These are phyloP conservation scores for Platanthera zijinensis DNA, from an alignment of 106 monocot genomes.

Conservation along the genomic window DNA sequence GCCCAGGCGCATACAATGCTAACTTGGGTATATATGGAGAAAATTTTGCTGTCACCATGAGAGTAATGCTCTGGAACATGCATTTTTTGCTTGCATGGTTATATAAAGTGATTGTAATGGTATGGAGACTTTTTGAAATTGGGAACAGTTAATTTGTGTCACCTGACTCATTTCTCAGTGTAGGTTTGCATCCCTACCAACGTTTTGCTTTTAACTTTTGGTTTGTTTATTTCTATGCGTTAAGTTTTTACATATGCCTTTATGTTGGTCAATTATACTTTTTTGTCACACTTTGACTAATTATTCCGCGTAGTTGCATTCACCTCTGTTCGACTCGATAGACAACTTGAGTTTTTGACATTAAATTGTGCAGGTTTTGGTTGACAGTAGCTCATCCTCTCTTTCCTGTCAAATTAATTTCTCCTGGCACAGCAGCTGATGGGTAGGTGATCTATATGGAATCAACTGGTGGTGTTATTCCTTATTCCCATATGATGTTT, in stretches of 20 bases:
- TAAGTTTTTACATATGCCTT: too few species aligned
- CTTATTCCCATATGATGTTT: background rate
- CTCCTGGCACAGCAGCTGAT: conserved; percentile 26
- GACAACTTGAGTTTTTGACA: background rate
- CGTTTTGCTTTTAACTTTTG: background rate
- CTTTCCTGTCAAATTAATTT: conserved; percentile 33
- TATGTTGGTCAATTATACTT: too few species aligned
- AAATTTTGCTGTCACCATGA: background rate
- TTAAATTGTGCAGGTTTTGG: conserved; percentile 50
- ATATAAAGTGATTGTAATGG: background rate
- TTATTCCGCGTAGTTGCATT: too few species aligned
- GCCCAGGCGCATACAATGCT: background rate
- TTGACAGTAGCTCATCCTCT: conserved; percentile 40
- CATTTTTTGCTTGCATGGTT: background rate
- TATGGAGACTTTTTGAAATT: background rate
- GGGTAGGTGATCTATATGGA: conserved; percentile 30
- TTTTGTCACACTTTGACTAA: too few species aligned
- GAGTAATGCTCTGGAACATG: background rate
- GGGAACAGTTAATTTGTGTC: background rate
- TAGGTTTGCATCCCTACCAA: background rate
- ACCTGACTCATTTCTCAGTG: too few species aligned
- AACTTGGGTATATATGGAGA: background rate
- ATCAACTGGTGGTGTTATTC: background rate
- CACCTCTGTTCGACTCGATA: background rate
- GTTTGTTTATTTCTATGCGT: background rate